Evolutionary conservation across 176 grass and related monocot genomes (phyloP), one percentile per base, ranked within the genome.

Genomic region (Poa annua): DNA sequence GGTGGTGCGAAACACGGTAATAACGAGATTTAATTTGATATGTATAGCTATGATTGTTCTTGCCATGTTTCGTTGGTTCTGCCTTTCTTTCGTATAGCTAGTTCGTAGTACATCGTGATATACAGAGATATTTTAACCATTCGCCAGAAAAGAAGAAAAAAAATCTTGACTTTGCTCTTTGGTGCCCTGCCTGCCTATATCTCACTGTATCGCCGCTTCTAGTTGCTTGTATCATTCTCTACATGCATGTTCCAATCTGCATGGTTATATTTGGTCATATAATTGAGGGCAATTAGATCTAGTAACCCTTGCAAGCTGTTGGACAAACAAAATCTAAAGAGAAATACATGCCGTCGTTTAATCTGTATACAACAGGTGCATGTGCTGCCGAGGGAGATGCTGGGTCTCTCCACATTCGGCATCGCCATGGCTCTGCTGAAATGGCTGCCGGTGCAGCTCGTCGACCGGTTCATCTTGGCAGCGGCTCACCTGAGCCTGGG

Each of bases 1-100:
- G 86, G 93, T 96, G 38, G 96, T 99, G 76, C 87, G 96, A 32
- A 94, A 94, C 88, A 93, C 92, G 69, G 96, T 99, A 86, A 89
- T 52, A 76, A 26, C 19, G 49, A 16, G 13, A 75, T n/a, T 36
- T n/a, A n/a, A n/a, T n/a, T 54, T 54, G 21, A 21, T 22, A 41
- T 29, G 3, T 47, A 2, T 45, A n/a, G 15, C 36, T 50, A 66
- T 41, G 60, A 41, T 79, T 25, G 20, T 65, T 70, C 15, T 36
- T 66, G 65, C 53, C 71, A 8, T 24, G 44, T n/a, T 54, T 33
- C 34, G 29, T 73, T 51, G 1, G 21, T 33, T 47, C 47, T 64
- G 14, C 61, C 13, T 33, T 15, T 63, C 39, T 25, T 36, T 36
- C 35, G 35, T 29, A 29, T 29, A 29, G 29, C 29, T 29, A 29